Evolutionary conservation across 805 yeast genomes (phyloP).

Genomic region (Nematodospora valgi): DNA sequence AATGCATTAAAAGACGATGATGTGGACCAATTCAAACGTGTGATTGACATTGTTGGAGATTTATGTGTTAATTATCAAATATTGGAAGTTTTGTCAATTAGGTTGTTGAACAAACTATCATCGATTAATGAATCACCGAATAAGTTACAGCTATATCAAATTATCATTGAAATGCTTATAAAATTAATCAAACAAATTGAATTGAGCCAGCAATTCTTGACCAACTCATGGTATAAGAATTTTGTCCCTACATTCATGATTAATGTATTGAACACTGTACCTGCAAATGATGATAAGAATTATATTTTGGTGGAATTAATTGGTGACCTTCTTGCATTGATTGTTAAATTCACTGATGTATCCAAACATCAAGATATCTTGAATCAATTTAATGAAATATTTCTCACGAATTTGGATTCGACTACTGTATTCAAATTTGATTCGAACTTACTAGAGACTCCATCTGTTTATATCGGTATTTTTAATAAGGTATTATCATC

Average conservation of each 20-base stretch:
- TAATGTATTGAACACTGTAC: conserved; percentile 1
- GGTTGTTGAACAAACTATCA: conserved; percentile 37
- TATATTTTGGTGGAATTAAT: conserved; percentile 31
- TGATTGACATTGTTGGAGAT: conserved; percentile 19
- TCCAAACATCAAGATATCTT: conserved; percentile 46
- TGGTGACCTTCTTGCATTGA: conserved; percentile 40
- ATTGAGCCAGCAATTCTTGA: conserved; percentile 29
- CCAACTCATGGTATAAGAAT: conserved; percentile 40
- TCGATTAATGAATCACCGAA: neutral
- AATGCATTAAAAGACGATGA: conserved; percentile 28
- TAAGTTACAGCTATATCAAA: conserved; percentile 4
- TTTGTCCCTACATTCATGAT: conserved; percentile 40
- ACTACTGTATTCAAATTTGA: neutral
- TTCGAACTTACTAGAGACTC: conserved; percentile 18
- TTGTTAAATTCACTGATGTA: conserved; percentile 36
- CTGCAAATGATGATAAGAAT: conserved; percentile 9
- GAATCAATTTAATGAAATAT: conserved; percentile 32
- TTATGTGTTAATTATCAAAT: conserved; percentile 41
- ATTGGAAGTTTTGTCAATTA: conserved; percentile 41
- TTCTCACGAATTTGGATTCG: conserved; percentile 21
- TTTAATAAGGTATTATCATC: conserved; percentile 49
- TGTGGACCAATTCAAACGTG: conserved; percentile 12
- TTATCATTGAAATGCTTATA: conserved; percentile 20
- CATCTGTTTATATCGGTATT: conserved; percentile 34
- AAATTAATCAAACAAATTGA: conserved; percentile 28